Percentiles rank a stretch among this genome's conserved stretches.
phyloP scores from a whole-genome alignment of 225 moss, liverwort and hornwort genomes.

The Rhytidiadelphus loreus region DNA sequence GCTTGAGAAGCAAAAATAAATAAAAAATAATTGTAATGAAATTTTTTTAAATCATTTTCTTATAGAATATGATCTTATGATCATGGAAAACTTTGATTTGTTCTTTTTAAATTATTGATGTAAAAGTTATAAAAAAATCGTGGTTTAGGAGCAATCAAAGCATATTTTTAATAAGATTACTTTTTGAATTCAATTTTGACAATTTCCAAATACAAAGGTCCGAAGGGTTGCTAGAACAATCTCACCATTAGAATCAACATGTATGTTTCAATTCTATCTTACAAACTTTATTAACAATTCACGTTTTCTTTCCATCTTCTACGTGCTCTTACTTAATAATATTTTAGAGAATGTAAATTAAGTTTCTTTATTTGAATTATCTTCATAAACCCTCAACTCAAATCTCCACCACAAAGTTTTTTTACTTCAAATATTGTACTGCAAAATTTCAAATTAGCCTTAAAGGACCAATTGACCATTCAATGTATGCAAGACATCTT shows the following conservation, averaged over 20 bases:
- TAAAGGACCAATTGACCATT: no score
- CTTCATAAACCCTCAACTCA: no score
- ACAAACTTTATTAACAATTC: not conserved
- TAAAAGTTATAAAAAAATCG: not conserved
- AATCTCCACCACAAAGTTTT: no score
- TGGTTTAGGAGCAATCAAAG: not conserved
- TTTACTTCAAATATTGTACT: no score
- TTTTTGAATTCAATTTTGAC: not conserved
- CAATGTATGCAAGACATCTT: not conserved
- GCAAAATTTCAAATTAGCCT: not conserved
- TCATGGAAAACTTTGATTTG: not conserved
- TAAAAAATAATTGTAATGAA: not conserved
- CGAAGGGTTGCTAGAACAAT: accelerated
- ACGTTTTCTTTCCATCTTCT: not conserved
- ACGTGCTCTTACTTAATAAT: not conserved
- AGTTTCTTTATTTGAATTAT: no score
- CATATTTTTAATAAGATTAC: not conserved
- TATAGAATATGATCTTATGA: not conserved
- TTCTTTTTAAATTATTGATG: not conserved
- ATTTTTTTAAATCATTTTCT: not conserved
- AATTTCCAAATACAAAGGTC: not conserved
- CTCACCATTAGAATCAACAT: no score
- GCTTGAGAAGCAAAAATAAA: no score
- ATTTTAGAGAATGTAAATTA: not conserved
- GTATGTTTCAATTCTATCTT: not conserved